phyloP scores from a whole-genome alignment of 768 basidiomycete species.

The Termitomyces titanicus region DNA sequence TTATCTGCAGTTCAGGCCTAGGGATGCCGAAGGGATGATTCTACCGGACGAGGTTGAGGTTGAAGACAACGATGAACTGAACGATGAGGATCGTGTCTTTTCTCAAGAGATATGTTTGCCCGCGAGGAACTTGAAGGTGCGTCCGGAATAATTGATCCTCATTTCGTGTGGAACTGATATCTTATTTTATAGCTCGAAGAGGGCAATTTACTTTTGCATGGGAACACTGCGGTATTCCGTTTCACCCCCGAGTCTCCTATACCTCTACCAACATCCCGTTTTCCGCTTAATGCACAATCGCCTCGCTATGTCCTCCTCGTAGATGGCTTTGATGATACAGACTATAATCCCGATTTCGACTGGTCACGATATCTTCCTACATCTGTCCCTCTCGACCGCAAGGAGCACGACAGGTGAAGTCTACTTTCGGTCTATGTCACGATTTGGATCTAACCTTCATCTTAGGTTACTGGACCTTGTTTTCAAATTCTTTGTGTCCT shows the following conservation, averaged over 20 bases:
- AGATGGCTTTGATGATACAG: slow-evolving; percentile 32
- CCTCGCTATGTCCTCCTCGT: slow-evolving; percentile 39
- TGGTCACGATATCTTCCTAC: slow-evolving; percentile 47
- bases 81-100: slow-evolving; percentile 24
- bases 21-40: slow-evolving; percentile 17
- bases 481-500: slow-evolving; percentile 48
- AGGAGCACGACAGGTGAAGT: slow-evolving; percentile 41
- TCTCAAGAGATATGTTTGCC: slow-evolving; percentile 37
- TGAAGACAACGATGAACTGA: slow-evolving; percentile 18
- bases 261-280: slow-evolving; percentile 26
- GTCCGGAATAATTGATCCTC: slow-evolving; percentile 5
- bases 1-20: slow-evolving; percentile 29
- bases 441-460: neutral
- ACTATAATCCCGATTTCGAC: slow-evolving; percentile 44
- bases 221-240: slow-evolving; percentile 40
- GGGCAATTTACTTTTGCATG: slow-evolving; percentile 35
- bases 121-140: slow-evolving; percentile 35
- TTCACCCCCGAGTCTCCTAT: slow-evolving; percentile 26
- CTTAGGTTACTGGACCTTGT: slow-evolving; percentile 39
- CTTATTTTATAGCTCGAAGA: slow-evolving; percentile 31
- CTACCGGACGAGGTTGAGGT: slow-evolving; percentile 17
- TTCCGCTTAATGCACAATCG: slow-evolving; percentile 34
- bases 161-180: neutral
- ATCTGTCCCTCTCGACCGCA: slow-evolving; percentile 37
- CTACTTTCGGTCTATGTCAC: neutral